Base-by-base conservation (phyloP, 2,329 filamentous ascomycete genomes). In the Aspergillus vadensis region DNA sequence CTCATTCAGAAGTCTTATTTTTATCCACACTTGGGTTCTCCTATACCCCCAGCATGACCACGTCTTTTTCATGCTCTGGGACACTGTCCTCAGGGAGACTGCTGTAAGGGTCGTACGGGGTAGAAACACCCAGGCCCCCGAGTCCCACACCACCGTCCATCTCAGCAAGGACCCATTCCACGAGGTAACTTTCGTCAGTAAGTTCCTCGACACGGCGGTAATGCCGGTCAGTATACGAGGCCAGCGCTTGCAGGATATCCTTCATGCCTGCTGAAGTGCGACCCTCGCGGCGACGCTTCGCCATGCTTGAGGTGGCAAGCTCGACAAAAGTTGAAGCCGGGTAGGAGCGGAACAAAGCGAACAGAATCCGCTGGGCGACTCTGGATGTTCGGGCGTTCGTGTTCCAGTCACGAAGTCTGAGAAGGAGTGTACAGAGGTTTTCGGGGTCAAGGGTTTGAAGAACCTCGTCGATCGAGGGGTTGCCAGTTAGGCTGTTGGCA, bases 381-480 rank as follows among this genome's bases (percentile, higher is more conserved):
- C 88, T 85, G 0, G 92, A 89, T 3, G 92, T 96, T 63, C 91
- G 85, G 0, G 92, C 92, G 69, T 98, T 98, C 4, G 95, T 96
- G 74, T 99, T 99, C 95, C 95, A 99, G 78, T 99, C 95, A 49
- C 96, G 85, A 48, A 97, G 78, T 60, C 95, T 84, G 39, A 94
- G 81, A 0, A 99, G 84, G 14, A 99, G 84, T 6, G 87, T 82
- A 77, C 91, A 96, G 14, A 99, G 85, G 74, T 98, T 94, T 67
- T 94, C 90, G 67, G 95, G 89, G 4, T 89, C 89, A 5, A 99
- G 82, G 12, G 81, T 85, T n/a, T 83, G 86, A 1, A 99, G 81
- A 0, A 97, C 93, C 55, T 92, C 85, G 68, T 98, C 95, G 8
- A 98, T 94, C 44, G 79, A 77, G 10, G 73, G 69, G 57, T 82